Evolutionary conservation across 371 early-diverging fungal genomes (phyloP).

Genomic region (Mortierella sp.): DNA sequence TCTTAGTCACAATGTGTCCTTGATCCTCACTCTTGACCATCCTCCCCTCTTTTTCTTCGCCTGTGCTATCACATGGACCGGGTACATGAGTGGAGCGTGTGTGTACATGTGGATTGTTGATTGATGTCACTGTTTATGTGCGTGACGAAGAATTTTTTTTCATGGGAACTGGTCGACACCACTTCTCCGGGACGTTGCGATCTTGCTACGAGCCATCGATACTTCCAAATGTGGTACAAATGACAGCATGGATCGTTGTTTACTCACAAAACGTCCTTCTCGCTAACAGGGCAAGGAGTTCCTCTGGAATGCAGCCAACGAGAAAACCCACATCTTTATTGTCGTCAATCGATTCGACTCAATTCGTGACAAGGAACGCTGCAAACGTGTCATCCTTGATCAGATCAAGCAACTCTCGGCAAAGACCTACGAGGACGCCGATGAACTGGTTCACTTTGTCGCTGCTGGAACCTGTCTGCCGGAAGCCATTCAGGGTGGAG

Average conservation of each 20-base stretch:
- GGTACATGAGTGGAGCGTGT: neutral
- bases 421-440: constrained; percentile 88
- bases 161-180: constrained; percentile 32
- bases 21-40: constrained; percentile 1
- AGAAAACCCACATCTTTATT: constrained; percentile 98
- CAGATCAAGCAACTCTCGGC: constrained; percentile 95
- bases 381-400: constrained; percentile 89
- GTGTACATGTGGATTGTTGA: neutral
- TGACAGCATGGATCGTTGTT: neutral
- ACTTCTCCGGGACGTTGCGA: neutral
- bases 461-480: constrained; percentile 74
- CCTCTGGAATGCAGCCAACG: constrained; percentile 92
- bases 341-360: constrained; percentile 97
- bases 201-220: neutral
- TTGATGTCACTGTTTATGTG: constrained; percentile 12
- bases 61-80: constrained; percentile 1
- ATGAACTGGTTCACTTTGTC: constrained; percentile 96
- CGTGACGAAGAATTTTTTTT: constrained; percentile 19
- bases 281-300: constrained; percentile 88
- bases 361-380: constrained; percentile 93
- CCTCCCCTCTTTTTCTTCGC: neutral
- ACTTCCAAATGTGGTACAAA: constrained; percentile 14
- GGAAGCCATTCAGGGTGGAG: constrained; percentile 52
- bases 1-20: constrained; percentile 13
- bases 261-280: neutral